Percentiles rank a stretch among this genome's conserved stretches.
These are phyloP conservation scores for Tylopilus felleus DNA, from an alignment of 768 basidiomycete genomes.

Conservation along the genomic window DNA sequence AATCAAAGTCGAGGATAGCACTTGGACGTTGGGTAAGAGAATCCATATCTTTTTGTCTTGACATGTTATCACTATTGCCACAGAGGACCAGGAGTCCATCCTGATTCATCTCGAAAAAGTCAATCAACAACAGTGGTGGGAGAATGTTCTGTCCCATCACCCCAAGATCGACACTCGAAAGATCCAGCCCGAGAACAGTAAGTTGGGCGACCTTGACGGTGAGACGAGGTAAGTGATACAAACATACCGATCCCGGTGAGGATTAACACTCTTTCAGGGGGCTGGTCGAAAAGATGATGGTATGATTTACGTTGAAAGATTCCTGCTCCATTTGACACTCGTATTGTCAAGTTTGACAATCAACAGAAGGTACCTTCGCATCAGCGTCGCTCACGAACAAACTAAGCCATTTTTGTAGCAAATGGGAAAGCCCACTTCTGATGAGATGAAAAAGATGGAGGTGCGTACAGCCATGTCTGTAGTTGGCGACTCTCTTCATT, in stretches of 20 bases:
- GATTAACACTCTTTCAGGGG: conserved; percentile 48
- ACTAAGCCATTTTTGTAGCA: conserved; percentile 46
- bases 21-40: conserved; percentile 85
- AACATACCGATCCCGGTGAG: background rate
- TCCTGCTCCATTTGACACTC: conserved; percentile 6
- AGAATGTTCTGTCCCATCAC: conserved; percentile 90
- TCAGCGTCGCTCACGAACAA: background rate
- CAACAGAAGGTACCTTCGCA: conserved; percentile 38
- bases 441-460: conserved; percentile 91
- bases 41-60: background rate
- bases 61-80: conserved; percentile 11
- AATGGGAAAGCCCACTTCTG: conserved; percentile 95
- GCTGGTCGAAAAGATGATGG: conserved; percentile 99
- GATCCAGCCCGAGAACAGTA: conserved; percentile 93
- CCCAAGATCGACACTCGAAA: conserved; percentile 96
- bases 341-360: conserved; percentile 39
- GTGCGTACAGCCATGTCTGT: conserved; percentile 34
- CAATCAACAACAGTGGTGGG: conserved; percentile 94
- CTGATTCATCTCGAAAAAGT: conserved; percentile 82
- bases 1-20: conserved; percentile 94
- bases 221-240: conserved; percentile 74
- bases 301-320: conserved; percentile 36
- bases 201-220: conserved; percentile 91
- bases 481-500: background rate
- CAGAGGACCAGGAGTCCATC: conserved; percentile 76